Base-by-base conservation (phyloP, 148 eudicot species). In the Simmondsia chinensis region DNA sequence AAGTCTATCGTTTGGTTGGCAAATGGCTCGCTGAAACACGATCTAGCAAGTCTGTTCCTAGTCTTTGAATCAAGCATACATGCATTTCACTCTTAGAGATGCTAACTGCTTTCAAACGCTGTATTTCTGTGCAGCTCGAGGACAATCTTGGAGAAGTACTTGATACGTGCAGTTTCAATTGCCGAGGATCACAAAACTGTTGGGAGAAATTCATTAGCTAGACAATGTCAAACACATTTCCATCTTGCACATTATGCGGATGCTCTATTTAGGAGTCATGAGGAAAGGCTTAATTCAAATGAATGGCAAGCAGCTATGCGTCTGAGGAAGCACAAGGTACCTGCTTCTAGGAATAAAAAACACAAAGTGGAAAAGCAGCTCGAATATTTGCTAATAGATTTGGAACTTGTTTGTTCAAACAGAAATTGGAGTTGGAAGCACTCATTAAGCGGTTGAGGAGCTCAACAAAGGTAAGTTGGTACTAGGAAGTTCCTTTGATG, bases 261-360 rank as follows among this genome's bases (percentile, higher is more conserved):
- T 77, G 86, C 83, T 44, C 69, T 91, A 11, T 91, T 79, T 64
- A 77, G 70, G 56, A 82, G 72, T 55, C 82, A 79, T 63, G 99
- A 91, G 68, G 95, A 91, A 50, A 79, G 95, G 62, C 73, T 91
- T 19, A 76, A 64, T 51, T 91, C 99, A 24, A 82, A 66, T 34
- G 99, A 91, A 52, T 91, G 99, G 99, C 94, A 91, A 66, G 89
- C 93, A 56, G 94, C 94, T 52, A 60, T 91, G 83, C 83, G 89
- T 17, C 55, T 91, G 43, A 77, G 99, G 67, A 85, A 74, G 52
- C 95, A 76, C 69, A 85, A 91, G 95, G 99, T 91, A 73, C 45
- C 46, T 14, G 8, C 19, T 50, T 20, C 16, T 46, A 52, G 52
- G 39, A 23, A 39, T 33, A 40, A 33, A 22, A n/a, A n/a, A n/a